Percentiles rank a stretch among this genome's conserved stretches.
Conservation (phyloP, 441 rosid species). For the Brassica hybrid region DNA sequence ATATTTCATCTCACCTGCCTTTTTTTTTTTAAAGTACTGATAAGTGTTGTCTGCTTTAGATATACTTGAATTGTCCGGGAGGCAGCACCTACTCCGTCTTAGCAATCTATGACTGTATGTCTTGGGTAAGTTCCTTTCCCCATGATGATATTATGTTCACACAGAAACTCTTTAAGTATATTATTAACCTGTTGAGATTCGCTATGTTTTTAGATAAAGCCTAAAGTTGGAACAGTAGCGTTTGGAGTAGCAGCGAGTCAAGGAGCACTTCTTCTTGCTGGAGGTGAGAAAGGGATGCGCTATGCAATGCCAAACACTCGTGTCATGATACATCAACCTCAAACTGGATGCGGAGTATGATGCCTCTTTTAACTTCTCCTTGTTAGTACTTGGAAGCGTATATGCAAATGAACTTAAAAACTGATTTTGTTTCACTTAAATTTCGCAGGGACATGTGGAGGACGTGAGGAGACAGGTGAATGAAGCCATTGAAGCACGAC, state of each 20-base stretch:
- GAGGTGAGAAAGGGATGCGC: slow-evolving; percentile 96
- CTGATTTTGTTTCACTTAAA: not conserved
- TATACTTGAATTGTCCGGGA: slow-evolving; percentile 92
- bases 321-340: slow-evolving; percentile 91
- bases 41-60: slow-evolving; percentile 44
- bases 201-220: slow-evolving; percentile 64
- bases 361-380: slow-evolving; percentile 10
- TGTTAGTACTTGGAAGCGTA: too few relatives aligned
- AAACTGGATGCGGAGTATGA: slow-evolving; percentile 84
- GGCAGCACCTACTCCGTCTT: slow-evolving; percentile 88
- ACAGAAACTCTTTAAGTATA: not conserved
- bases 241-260: slow-evolving; percentile 97
- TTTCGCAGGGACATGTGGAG: slow-evolving; percentile 80
- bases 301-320: slow-evolving; percentile 97
- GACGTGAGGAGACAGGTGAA: slow-evolving; percentile 91
- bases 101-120: slow-evolving; percentile 94
- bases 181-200: not conserved
- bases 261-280: slow-evolving; percentile 91
- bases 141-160: too few relatives aligned
- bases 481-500: slow-evolving; percentile 84
- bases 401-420: too few relatives aligned
- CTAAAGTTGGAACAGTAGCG: slow-evolving; percentile 91
- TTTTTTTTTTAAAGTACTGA: not conserved
- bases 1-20: too few relatives aligned
- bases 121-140: slow-evolving; percentile 64